These are phyloP conservation scores for Mycosphaerella arachidis DNA, from an alignment of 2,329 filamentous ascomycete genomes.

Conservation along the genomic window DNA sequence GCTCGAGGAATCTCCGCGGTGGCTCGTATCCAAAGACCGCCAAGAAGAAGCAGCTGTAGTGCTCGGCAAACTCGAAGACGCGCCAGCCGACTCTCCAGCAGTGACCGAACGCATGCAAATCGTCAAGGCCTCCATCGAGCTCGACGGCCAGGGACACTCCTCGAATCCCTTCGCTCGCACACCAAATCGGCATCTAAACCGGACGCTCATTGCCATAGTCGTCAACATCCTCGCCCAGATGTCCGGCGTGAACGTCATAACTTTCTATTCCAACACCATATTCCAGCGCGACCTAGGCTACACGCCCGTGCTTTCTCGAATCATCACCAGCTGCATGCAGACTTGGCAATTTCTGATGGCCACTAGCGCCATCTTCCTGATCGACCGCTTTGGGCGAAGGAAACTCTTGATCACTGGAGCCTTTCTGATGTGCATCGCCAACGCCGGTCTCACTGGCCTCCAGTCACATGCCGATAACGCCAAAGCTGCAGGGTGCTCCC, in stretches of 20 bases:
- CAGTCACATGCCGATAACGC: constrained; percentile 17
- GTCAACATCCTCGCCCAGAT: constrained; percentile 26
- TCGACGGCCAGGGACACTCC: constrained; percentile 20
- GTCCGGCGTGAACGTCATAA: constrained; percentile 26
- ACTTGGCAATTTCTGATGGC: constrained; percentile 29
- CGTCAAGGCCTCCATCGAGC: constrained; percentile 21
- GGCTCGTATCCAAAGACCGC: constrained; percentile 25
- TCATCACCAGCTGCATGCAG: constrained; percentile 26
- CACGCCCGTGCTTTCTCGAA: constrained; percentile 16
- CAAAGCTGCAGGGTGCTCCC: constrained; percentile 21
- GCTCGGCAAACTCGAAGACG: constrained; percentile 26
- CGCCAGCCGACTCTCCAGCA: constrained; percentile 19
- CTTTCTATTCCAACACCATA: constrained; percentile 27
- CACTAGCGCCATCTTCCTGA: constrained; percentile 25
- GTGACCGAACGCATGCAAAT: constrained; percentile 16
- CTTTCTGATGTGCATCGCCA: constrained; percentile 25
- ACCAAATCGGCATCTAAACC: constrained; percentile 23
- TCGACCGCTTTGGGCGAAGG: constrained; percentile 30
- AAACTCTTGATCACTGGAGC: constrained; percentile 28
- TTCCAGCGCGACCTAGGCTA: constrained; percentile 22
- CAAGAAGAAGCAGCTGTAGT: constrained; percentile 22
- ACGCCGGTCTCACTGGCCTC: constrained; percentile 23
- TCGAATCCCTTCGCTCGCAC: constrained; percentile 25
- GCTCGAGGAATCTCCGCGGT: constrained; percentile 28
- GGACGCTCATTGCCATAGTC: constrained; percentile 24